Percentiles rank a stretch among this genome's conserved stretches.
phyloP scores from a whole-genome alignment of 192 early-diverging fungal genomes.

The Chytriomyces sp. region DNA sequence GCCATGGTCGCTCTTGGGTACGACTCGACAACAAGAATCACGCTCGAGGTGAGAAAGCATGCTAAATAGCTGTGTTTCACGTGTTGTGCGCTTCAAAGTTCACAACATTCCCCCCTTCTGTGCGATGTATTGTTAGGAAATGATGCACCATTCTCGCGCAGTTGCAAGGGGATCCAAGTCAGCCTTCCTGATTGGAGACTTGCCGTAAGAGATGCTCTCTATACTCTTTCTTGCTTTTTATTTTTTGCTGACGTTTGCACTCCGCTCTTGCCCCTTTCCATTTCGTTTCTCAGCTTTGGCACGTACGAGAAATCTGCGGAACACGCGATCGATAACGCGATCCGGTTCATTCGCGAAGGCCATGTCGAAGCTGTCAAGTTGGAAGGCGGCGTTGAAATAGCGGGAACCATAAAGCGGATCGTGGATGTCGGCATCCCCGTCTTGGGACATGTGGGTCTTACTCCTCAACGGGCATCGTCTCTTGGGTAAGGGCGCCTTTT shows the following conservation, averaged over 20 bases:
- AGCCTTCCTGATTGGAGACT: slow-evolving; percentile 85
- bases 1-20: slow-evolving; percentile 97
- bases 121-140: slow-evolving; percentile 63
- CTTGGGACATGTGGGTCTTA: slow-evolving; percentile 92
- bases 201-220: slow-evolving; percentile 71
- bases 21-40: slow-evolving; percentile 81
- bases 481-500: slow-evolving; percentile 57
- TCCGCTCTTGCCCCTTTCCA: neutral
- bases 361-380: slow-evolving; percentile 94
- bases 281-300: slow-evolving; percentile 53
- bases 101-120: neutral
- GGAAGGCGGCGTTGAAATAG: slow-evolving; percentile 90
- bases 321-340: slow-evolving; percentile 76
- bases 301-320: slow-evolving; percentile 81
- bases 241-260: too few relatives aligned
- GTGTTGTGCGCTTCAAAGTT: neutral
- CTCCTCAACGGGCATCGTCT: slow-evolving; percentile 86
- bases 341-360: slow-evolving; percentile 89
- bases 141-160: slow-evolving; percentile 93
- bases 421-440: slow-evolving; percentile 91
- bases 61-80: slow-evolving; percentile 16
- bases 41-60: slow-evolving; percentile 73
- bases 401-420: slow-evolving; percentile 75
- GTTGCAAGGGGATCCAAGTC: slow-evolving; percentile 80
- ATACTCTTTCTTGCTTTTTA: neutral